Conservation (phyloP, 1,284 basidiomycete genomes). For the Ustilago bromivora region DNA sequence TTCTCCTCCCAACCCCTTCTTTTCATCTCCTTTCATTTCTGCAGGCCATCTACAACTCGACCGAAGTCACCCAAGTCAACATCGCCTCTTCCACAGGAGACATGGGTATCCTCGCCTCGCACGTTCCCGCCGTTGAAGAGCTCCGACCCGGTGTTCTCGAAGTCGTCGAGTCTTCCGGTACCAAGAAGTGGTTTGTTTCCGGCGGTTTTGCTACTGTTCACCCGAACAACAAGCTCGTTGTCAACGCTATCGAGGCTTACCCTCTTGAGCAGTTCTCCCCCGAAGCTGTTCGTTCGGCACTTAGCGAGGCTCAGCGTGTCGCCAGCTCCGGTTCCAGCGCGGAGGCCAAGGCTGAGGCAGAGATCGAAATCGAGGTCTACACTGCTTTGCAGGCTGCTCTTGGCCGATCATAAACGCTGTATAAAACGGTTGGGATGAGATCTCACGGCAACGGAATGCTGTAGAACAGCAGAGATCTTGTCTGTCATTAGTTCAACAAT, state of each 20-base stretch:
- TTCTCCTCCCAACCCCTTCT: not conserved
- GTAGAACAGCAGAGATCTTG: not conserved
- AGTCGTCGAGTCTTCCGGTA: constrained; percentile 65
- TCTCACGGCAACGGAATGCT: not conserved
- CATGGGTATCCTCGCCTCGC: constrained; percentile 68
- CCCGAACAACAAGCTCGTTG: constrained; percentile 94
- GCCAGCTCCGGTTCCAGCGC: constrained; percentile 85
- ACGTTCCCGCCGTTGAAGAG: constrained; percentile 68
- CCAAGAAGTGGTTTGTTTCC: constrained; percentile 76
- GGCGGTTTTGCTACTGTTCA: constrained; percentile 98
- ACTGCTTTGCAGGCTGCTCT: constrained; percentile 92
- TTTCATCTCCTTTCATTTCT: not conserved
- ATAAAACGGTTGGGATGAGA: not conserved
- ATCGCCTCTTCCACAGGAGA: constrained; percentile 64
- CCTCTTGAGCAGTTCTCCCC: constrained; percentile 88
- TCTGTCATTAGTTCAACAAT: not conserved
- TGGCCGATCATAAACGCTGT: constrained; percentile 46
- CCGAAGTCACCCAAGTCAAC: constrained; percentile 67
- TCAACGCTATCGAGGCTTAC: constrained; percentile 97
- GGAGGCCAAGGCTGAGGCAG: constrained; percentile 92
- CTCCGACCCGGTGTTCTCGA: constrained; percentile 68
- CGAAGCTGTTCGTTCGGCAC: constrained; percentile 88
- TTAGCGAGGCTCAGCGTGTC: constrained; percentile 89
- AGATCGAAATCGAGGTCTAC: constrained; percentile 95
- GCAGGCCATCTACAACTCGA: constrained; percentile 61